Conservation (phyloP, 257 asterid genomes). For the Jasminum sambac region DNA sequence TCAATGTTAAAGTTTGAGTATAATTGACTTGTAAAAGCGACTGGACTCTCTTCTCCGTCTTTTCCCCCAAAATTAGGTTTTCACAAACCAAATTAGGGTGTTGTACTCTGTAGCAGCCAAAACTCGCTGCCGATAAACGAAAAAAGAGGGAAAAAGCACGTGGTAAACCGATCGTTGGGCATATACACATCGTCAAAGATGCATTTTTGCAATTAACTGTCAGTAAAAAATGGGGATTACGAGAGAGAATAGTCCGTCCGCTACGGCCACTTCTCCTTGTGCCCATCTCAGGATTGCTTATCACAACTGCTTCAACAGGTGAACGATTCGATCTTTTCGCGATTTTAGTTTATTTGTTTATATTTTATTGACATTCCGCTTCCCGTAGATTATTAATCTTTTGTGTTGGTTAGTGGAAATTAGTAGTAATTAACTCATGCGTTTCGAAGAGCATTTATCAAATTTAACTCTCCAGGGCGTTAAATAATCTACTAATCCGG, state of each 20-base stretch:
- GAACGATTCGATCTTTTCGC: constrained; percentile 15
- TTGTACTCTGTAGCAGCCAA: too few relatives aligned
- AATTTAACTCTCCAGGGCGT: constrained; percentile 19
- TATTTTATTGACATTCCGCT: not conserved
- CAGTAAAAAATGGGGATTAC: constrained; percentile 50
- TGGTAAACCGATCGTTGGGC: not conserved
- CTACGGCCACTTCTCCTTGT: constrained; percentile 75
- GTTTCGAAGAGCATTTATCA: not conserved
- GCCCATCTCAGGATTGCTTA: constrained; percentile 72
- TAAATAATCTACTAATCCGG: constrained; percentile 12
- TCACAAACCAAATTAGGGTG: too few relatives aligned
- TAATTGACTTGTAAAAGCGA: too few relatives aligned
- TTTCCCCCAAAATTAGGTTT: too few relatives aligned
- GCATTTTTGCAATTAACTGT: not conserved
- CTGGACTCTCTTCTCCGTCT: too few relatives aligned
- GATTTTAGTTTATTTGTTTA: not conserved
- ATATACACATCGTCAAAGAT: constrained; percentile 3
- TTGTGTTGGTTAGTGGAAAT: constrained; percentile 1
- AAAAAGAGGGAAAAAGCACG: too few relatives aligned
- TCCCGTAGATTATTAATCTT: constrained; percentile 6
- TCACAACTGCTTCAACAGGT: constrained; percentile 88
- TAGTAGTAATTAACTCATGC: not conserved
- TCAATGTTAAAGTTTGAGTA: too few relatives aligned
- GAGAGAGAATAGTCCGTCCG: constrained; percentile 46
- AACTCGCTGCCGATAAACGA: too few relatives aligned